Percentiles rank a stretch among this genome's conserved stretches.
These are phyloP conservation scores for Picochlorum costavermella DNA, from an alignment of 139 green algal genomes.

Conservation along the genomic window DNA sequence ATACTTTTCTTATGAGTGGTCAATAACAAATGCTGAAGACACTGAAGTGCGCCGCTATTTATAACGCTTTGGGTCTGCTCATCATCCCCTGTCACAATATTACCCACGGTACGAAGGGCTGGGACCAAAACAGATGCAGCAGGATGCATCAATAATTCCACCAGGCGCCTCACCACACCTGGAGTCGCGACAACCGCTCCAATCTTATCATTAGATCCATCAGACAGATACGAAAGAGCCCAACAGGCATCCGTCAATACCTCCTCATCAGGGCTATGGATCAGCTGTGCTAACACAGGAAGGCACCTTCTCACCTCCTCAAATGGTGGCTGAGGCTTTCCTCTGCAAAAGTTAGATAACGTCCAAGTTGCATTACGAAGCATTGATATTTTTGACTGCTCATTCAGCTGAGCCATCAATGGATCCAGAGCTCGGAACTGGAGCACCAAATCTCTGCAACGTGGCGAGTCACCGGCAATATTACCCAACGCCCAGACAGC, in stretches of 20 bases:
- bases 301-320: conserved; percentile 75
- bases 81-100: conserved; percentile 99
- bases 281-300: conserved; percentile 81
- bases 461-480: conserved; percentile 89
- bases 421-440: conserved; percentile 69
- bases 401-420: conserved; percentile 86
- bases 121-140: conserved; percentile 82
- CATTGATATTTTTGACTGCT: conserved; percentile 92
- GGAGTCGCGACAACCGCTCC: conserved; percentile 89
- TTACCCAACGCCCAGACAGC: conserved; percentile 99
- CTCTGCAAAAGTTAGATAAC: conserved; percentile 99
- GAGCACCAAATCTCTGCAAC: conserved; percentile 94
- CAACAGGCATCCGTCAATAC: conserved; percentile 98
- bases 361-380: conserved; percentile 99
- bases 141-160: conserved; percentile 72
- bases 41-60: conserved; percentile 92
- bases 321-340: conserved; percentile 80
- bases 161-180: conserved; percentile 82
- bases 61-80: conserved; percentile 96
- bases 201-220: conserved; percentile 99
- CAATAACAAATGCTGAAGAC: conserved; percentile 84
- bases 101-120: conserved; percentile 94
- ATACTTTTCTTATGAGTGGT: conserved; percentile 97
- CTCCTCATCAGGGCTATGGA: conserved; percentile 53
- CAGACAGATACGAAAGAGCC: conserved; percentile 96